Base-by-base conservation (phyloP, 805 yeast species). In the Kodamaea leandrae region DNA sequence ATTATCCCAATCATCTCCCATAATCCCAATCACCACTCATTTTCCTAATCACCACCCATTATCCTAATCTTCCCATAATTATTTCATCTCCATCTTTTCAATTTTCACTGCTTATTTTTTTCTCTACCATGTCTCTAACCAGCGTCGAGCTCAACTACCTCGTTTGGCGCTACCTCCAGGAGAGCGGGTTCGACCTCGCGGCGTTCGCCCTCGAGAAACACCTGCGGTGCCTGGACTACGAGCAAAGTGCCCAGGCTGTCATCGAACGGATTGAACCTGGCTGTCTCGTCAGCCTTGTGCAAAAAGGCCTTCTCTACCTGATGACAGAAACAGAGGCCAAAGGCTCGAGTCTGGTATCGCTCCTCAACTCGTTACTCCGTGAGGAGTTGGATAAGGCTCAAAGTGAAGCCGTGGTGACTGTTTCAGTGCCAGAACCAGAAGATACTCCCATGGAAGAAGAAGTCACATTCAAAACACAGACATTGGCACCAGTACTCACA, bases 121-220 rank as follows among this genome's bases (percentile, higher is more conserved):
- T 28, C 25, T 32, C 29, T 24, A 24, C 39, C 36, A 87, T 88
- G 96, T 83, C 95, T 18, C 66, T 91, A 36, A 77, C 93, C 4
- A 83, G 93, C 42, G 80, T 76, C 43, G 95, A 89, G 62, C 76
- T 91, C 41, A 93, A 91, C 68, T 91, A 91, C 58, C 74, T 93
- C 51, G 78, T 91, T 40, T 93, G 96, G 96, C 68, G 97, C 46
- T 93, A 91, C 56, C 72, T 89, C 27, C 96, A 88, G 56, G 98
- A 93, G 59, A 70, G 82, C 4, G 95, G 95, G 2, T 71, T 74
- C 28, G 90, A 86, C 38, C 71, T 86, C 15, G 72, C 93, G 2
- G 89, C 96, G 0, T 79, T 75, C 53, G 95, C 96, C 0, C 63
- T 93, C 20, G 86, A 84, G 47, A 83, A 85, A 49, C 90, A 86